A percentile compares a stretch with the other conserved stretches of the same genome.
phyloP scores from a whole-genome alignment of 768 basidiomycete species.

The Favolaschia claudopus region DNA sequence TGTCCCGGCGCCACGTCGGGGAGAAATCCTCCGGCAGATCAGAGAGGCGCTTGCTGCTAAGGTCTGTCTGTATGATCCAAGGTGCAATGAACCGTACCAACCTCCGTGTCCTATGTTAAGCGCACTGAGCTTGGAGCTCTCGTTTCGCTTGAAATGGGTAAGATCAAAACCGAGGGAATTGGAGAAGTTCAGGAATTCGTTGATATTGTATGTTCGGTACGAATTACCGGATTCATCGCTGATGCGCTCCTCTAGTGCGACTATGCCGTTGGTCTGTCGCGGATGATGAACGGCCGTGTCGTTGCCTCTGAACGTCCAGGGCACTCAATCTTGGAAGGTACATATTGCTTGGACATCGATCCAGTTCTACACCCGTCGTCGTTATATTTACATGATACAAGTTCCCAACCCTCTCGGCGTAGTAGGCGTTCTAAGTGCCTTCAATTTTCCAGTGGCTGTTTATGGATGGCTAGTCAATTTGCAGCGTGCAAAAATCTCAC shows the following conservation, averaged over 20 bases:
- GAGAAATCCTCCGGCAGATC: slow-evolving; percentile 89
- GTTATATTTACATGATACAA: slow-evolving; percentile 41
- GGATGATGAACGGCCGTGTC: slow-evolving; percentile 93
- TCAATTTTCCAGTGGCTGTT: slow-evolving; percentile 96
- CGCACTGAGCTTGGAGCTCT: slow-evolving; percentile 82
- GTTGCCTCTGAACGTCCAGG: slow-evolving; percentile 90
- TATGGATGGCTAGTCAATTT: slow-evolving; percentile 75
- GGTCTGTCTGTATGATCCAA: slow-evolving; percentile 47
- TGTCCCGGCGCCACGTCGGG: slow-evolving; percentile 87
- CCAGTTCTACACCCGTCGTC: slow-evolving; percentile 17
- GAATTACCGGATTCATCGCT: slow-evolving; percentile 1
- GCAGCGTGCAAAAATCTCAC: not conserved
- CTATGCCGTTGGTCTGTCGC: slow-evolving; percentile 90
- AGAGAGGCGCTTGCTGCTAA: slow-evolving; percentile 81
- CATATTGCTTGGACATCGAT: slow-evolving; percentile 17
- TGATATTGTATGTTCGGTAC: slow-evolving; percentile 75
- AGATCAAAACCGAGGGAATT: slow-evolving; percentile 88
- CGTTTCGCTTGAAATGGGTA: slow-evolving; percentile 89
- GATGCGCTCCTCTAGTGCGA: slow-evolving; percentile 68
- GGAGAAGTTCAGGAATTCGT: slow-evolving; percentile 97
- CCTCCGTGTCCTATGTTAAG: slow-evolving; percentile 45
- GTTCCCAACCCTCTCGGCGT: slow-evolving; percentile 89
- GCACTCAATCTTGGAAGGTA: slow-evolving; percentile 90
- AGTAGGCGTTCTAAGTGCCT: slow-evolving; percentile 83
- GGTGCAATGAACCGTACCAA: slow-evolving; percentile 1